Evolutionary conservation across 768 basidiomycete genomes (phyloP).

Genomic region (Lactarius tabidus): DNA sequence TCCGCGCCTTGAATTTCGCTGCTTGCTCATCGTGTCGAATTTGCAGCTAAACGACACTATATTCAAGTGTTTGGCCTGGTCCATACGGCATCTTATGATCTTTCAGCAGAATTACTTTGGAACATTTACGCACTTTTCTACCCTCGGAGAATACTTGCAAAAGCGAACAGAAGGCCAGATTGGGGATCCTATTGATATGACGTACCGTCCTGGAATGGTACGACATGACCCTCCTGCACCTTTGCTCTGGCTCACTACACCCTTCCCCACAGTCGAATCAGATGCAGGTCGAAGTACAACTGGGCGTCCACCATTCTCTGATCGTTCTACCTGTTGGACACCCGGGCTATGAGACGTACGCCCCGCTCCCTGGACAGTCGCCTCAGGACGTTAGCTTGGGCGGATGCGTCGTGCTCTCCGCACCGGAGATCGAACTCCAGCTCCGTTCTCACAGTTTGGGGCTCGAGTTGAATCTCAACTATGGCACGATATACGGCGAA

Average conservation of each 20-base stretch:
- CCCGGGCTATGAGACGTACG: slow-evolving; percentile 52
- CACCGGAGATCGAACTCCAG: slow-evolving; percentile 71
- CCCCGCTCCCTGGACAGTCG: slow-evolving; percentile 26
- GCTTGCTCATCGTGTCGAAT: neutral
- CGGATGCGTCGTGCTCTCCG: slow-evolving; percentile 47
- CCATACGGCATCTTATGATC: slow-evolving; percentile 82
- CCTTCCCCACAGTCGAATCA: slow-evolving; percentile 60
- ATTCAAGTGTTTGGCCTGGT: slow-evolving; percentile 82
- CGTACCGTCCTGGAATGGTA: slow-evolving; percentile 79
- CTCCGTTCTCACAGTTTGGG: slow-evolving; percentile 81
- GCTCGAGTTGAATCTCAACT: slow-evolving; percentile 43
- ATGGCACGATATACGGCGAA: slow-evolving; percentile 53
- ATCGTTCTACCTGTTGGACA: slow-evolving; percentile 65
- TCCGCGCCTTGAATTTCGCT: neutral
- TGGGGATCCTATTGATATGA: slow-evolving; percentile 78
- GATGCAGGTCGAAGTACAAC: slow-evolving; percentile 66
- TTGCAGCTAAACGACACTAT: slow-evolving; percentile 48
- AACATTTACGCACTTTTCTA: slow-evolving; percentile 88
- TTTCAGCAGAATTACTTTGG: slow-evolving; percentile 94
- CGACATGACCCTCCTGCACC: slow-evolving; percentile 15
- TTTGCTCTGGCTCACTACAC: neutral
- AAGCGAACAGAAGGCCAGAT: slow-evolving; percentile 56
- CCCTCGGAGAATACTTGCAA: slow-evolving; percentile 78
- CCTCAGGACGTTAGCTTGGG: slow-evolving; percentile 42
- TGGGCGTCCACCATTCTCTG: slow-evolving; percentile 49